Conservation (phyloP, 2,329 filamentous ascomycete genomes). For the Exophiala sp. region DNA sequence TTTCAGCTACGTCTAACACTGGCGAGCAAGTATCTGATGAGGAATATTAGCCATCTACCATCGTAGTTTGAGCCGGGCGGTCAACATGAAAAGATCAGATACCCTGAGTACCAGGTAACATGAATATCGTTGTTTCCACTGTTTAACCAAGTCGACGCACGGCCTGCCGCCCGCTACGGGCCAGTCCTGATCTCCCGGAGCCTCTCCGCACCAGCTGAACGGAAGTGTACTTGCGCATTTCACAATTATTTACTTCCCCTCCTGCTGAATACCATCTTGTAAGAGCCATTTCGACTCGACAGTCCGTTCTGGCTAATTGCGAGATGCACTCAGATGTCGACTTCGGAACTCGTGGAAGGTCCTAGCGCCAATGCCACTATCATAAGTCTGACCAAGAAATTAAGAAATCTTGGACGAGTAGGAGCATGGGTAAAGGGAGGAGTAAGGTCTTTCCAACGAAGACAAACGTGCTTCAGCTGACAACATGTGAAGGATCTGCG, state of each 20-base stretch:
- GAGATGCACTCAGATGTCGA: slow-evolving; percentile 25
- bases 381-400: slow-evolving; percentile 22
- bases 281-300: not conserved
- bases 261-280: slow-evolving; percentile 5
- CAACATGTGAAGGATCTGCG: slow-evolving; percentile 9
- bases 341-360: slow-evolving; percentile 14
- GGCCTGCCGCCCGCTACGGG: not conserved
- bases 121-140: too few species aligned
- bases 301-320: slow-evolving; percentile 1
- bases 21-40: too few species aligned
- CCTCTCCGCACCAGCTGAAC: too few species aligned
- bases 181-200: not conserved
- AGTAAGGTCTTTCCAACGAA: not conserved
- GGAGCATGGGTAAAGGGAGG: slow-evolving; percentile 22
- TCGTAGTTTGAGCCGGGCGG: too few species aligned
- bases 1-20: too few species aligned
- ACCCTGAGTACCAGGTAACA: too few species aligned
- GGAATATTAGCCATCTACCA: too few species aligned
- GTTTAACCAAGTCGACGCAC: too few species aligned
- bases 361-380: slow-evolving; percentile 16
- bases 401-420: slow-evolving; percentile 22
- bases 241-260: not conserved
- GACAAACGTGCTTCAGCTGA: slow-evolving; percentile 1
- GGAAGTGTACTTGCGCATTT: too few species aligned
- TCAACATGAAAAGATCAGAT: too few species aligned